Conservation (phyloP, 345 rosid species). For the Hirschfeldia incana region DNA sequence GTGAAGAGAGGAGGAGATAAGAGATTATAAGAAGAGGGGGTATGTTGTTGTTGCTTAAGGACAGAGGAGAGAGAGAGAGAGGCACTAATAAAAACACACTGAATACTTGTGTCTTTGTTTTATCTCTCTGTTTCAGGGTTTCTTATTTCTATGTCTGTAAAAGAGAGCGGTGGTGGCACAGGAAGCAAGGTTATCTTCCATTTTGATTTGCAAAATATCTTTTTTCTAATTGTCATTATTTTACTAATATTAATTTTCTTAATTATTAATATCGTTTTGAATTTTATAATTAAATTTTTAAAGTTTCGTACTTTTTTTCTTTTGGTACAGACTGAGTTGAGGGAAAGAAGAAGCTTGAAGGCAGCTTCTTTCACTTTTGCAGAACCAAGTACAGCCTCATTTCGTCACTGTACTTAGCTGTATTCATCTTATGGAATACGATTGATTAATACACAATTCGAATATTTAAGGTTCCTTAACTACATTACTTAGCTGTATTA, state of each 20-base stretch:
- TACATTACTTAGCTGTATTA: constrained; percentile 24
- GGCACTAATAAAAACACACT: constrained; percentile 21
- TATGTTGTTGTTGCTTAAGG: constrained; percentile 9
- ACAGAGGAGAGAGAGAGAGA: constrained; percentile 24
- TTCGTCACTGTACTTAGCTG: constrained; percentile 22
- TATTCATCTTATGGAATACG: constrained; percentile 28
- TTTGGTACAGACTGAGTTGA: constrained; percentile 3
- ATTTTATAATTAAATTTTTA: background rate
- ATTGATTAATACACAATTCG: constrained; percentile 17
- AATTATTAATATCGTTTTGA: background rate
- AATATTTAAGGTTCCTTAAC: constrained; percentile 23
- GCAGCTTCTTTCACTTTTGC: constrained; percentile 32
- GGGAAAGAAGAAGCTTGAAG: constrained; percentile 26
- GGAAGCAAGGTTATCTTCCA: constrained; percentile 31
- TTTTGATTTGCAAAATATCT: constrained; percentile 23
- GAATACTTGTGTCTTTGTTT: constrained; percentile 41
- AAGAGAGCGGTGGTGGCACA: constrained; percentile 45
- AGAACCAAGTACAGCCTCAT: constrained; percentile 26
- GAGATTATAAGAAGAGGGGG: background rate
- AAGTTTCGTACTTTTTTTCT: background rate
- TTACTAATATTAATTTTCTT: background rate
- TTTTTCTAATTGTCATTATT: background rate
- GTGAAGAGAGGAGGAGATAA: constrained; percentile 12
- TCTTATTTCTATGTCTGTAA: constrained; percentile 2
- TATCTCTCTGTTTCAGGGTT: constrained; percentile 39